These are phyloP conservation scores for Apophysomyces variabilis DNA, from an alignment of 371 early-diverging fungal genomes.

Conservation along the genomic window DNA sequence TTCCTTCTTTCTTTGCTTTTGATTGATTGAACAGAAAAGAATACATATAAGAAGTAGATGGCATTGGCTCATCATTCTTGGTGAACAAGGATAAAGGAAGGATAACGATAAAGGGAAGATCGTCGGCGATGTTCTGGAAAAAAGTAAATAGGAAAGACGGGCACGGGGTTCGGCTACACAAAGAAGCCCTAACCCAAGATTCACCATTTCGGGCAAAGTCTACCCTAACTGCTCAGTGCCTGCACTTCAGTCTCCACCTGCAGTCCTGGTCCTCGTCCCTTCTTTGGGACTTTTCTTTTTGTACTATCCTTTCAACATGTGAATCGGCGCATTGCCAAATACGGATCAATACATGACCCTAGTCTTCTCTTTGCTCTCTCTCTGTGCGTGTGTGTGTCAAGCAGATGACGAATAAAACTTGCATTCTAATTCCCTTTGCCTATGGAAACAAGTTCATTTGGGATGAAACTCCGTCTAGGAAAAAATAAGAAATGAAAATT, in stretches of 20 bases:
- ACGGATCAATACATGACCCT: neutral
- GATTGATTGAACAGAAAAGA: neutral
- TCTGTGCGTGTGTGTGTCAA: neutral
- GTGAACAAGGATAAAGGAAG: too few species aligned
- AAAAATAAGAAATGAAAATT: too few species aligned
- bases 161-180: slow-evolving; percentile 7
- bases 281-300: neutral
- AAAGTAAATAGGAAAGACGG: neutral
- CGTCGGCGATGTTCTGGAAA: slow-evolving; percentile 6
- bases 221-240: neutral
- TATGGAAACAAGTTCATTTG: neutral
- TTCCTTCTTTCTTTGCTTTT: neutral
- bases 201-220: neutral
- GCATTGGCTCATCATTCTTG: neutral
- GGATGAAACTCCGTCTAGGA: too few species aligned
- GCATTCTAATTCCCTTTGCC: neutral
- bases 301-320: slow-evolving; percentile 6
- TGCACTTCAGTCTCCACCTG: neutral
- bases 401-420: neutral
- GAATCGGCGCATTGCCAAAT: slow-evolving; percentile 6
- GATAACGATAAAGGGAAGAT: too few species aligned
- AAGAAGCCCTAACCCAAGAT: slow-evolving; percentile 5
- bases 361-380: neutral
- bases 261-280: neutral
- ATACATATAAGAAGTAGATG: neutral